Evolutionary conservation across 2,329 filamentous ascomycete species (phyloP).

Genomic region (Aspergillus quadrilineatus): DNA sequence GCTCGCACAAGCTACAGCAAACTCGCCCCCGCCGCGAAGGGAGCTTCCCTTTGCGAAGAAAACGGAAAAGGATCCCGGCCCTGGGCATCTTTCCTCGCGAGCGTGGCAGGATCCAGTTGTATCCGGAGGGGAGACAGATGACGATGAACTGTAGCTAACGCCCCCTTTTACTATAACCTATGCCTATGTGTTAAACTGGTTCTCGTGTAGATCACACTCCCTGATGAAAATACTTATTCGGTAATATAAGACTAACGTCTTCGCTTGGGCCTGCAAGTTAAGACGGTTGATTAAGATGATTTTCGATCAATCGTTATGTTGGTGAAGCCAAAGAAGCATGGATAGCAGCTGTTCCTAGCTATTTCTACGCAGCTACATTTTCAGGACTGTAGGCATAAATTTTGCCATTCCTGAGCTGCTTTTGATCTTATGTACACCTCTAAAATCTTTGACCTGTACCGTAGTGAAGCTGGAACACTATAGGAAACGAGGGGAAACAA

Average conservation of each 20-base stretch:
- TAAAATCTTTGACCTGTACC: slow-evolving; percentile 26
- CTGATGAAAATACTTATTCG: too few species aligned
- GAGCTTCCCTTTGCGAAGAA: slow-evolving; percentile 42
- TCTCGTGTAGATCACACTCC: too few species aligned
- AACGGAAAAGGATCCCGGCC: slow-evolving; percentile 10
- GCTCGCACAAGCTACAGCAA: slow-evolving; percentile 11
- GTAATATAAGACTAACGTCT: too few species aligned
- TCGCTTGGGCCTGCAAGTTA: too few species aligned
- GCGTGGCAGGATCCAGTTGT: slow-evolving; percentile 23
- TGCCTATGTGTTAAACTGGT: not conserved
- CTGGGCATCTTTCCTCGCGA: not conserved
- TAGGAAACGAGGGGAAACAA: slow-evolving; percentile 22
- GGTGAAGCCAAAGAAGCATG: not conserved
- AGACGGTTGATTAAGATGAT: too few species aligned
- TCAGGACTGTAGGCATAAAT: not conserved
- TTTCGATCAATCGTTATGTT: not conserved
- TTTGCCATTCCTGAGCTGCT: slow-evolving; percentile 19
- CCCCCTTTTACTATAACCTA: not conserved
- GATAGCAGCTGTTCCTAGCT: not conserved
- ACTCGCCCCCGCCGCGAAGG: slow-evolving; percentile 40
- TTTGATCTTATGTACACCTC: slow-evolving; percentile 40
- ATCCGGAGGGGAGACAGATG: slow-evolving; percentile 39
- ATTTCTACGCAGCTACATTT: not conserved
- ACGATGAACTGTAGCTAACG: slow-evolving; percentile 40
- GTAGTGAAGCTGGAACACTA: slow-evolving; percentile 23